Percentiles rank a stretch among this genome's conserved stretches.
phyloP scores from a whole-genome alignment of 345 rosid genomes.

The Populus deltoides region DNA sequence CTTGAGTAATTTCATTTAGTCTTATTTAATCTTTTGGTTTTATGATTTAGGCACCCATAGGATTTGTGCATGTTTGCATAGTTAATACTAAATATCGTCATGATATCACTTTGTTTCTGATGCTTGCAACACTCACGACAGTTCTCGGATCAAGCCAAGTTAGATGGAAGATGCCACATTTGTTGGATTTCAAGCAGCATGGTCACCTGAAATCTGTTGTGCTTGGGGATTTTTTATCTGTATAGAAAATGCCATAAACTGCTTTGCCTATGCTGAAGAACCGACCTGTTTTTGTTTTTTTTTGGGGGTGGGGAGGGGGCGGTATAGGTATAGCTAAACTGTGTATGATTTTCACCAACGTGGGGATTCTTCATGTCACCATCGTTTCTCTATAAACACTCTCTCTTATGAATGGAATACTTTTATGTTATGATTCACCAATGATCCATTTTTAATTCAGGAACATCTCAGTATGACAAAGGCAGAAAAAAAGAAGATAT shows the following conservation, averaged over 20 bases:
- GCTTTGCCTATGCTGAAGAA: neutral
- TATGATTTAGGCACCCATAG: neutral
- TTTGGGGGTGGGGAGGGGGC: neutral
- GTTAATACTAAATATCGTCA: neutral
- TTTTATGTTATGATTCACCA: neutral
- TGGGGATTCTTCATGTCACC: neutral
- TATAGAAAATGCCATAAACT: neutral
- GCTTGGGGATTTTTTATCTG: neutral
- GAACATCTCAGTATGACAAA: conserved; percentile 67
- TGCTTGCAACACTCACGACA: neutral
- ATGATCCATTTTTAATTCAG: conserved; percentile 38
- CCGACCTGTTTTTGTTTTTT: neutral
- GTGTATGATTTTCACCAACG: no score
- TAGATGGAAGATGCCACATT: neutral
- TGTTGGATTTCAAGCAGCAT: neutral
- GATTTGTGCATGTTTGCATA: neutral
- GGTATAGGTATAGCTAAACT: neutral
- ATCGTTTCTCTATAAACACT: neutral
- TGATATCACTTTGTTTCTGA: neutral
- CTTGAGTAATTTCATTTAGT: neutral
- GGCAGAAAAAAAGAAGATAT: conserved; percentile 67
- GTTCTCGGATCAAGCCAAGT: neutral
- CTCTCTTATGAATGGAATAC: neutral
- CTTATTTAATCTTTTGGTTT: neutral
- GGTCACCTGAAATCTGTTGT: neutral